These are phyloP conservation scores for Tagetes patula DNA, from an alignment of 129 eudicot genomes.

Conservation along the genomic window DNA sequence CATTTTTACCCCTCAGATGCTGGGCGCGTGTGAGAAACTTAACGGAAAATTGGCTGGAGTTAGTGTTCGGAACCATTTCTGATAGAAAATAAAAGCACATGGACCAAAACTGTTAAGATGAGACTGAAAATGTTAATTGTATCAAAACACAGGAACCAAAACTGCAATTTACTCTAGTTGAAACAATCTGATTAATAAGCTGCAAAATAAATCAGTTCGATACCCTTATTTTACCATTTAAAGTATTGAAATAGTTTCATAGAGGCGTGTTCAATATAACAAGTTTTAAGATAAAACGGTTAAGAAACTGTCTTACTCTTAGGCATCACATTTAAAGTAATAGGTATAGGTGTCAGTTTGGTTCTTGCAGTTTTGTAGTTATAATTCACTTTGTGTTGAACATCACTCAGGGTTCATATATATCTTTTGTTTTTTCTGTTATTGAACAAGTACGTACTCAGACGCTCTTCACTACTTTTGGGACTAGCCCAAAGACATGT, in stretches of 20 bases:
- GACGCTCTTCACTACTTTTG: background rate
- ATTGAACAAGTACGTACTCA: background rate
- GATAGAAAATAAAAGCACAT: no score
- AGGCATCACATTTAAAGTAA: no score
- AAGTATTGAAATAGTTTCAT: background rate
- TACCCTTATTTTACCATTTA: background rate
- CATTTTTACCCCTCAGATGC: no score
- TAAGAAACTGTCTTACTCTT: no score
- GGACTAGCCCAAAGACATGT: background rate
- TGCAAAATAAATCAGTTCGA: background rate
- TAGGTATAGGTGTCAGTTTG: background rate
- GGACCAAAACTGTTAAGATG: no score
- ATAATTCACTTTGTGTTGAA: background rate
- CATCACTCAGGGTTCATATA: no score
- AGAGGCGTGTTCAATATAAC: background rate
- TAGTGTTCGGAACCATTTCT: no score
- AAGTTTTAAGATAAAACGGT: background rate
- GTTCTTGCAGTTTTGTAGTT: background rate
- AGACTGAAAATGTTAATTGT: no score
- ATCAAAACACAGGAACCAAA: no score
- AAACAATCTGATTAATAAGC: background rate
- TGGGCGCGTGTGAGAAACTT: no score
- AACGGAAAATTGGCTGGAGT: no score
- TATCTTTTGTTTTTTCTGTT: background rate
- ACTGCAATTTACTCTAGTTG: no score